Conservation (phyloP, 176 grass and related monocot genomes). For the Oryza rufipogon region DNA sequence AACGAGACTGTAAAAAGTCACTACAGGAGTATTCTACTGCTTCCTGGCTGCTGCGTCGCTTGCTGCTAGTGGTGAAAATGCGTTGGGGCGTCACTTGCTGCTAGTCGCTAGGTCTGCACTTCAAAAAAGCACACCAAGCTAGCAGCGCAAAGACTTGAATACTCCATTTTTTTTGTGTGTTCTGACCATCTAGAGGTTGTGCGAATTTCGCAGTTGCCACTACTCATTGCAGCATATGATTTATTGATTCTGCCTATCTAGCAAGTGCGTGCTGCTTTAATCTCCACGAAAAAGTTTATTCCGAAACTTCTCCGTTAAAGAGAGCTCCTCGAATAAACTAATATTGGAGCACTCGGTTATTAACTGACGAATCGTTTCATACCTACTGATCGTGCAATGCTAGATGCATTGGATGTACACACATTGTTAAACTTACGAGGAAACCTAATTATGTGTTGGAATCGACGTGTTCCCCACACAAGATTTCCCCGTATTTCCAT, state of each 20-base stretch:
- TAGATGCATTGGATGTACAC: not conserved
- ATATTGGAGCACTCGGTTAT: not conserved
- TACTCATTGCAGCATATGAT: not conserved
- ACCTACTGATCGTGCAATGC: not conserved
- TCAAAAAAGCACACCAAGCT: not conserved
- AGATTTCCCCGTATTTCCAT: not conserved
- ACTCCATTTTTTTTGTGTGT: not conserved
- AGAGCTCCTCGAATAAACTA: not conserved
- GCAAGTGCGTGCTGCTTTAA: not conserved
- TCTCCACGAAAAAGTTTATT: not conserved
- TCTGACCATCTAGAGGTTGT: not conserved
- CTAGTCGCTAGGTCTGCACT: not conserved
- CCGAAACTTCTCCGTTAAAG: not conserved
- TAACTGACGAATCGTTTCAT: not conserved
- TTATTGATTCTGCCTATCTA: not conserved
- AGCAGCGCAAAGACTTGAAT: not conserved
- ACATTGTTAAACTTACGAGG: not conserved
- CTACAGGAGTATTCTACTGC: not conserved
- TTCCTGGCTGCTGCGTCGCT: not conserved
- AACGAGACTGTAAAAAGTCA: not conserved
- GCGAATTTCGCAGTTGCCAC: not conserved
- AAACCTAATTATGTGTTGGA: not conserved
- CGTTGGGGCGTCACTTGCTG: not conserved
- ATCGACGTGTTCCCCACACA: conserved; percentile 25
- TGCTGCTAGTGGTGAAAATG: not conserved